Percentiles rank a stretch among this genome's conserved stretches.
Conservation (phyloP, 331 rosid species). For the Quercus phellos region DNA sequence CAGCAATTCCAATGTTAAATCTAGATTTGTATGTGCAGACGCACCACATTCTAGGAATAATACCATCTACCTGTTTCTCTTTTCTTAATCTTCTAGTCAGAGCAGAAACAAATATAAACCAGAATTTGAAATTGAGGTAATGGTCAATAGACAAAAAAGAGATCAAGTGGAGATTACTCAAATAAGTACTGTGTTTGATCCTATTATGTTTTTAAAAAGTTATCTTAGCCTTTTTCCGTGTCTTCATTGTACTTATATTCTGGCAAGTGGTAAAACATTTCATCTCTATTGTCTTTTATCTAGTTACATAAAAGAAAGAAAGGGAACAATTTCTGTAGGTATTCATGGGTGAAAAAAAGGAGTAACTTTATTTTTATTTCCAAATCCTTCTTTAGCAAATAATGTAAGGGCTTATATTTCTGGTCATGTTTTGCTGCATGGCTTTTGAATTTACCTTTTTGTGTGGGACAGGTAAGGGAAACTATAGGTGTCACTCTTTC, state of each 20-base stretch:
- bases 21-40: not conserved
- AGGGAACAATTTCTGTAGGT: not conserved
- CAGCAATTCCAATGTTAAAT: not conserved
- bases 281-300: not conserved
- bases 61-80: not conserved
- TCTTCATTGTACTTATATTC: conserved; percentile 1
- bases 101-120: not conserved
- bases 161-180: not conserved
- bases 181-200: not conserved
- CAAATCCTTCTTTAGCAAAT: not conserved
- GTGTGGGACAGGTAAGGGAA: conserved; percentile 74
- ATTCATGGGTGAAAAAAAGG: not conserved
- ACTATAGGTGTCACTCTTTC: conserved; percentile 88
- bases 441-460: conserved; percentile 16
- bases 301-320: not conserved
- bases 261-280: not conserved
- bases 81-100: not conserved
- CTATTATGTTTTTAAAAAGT: not conserved
- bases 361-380: not conserved
- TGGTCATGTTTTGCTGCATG: not conserved
- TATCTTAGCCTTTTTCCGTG: not conserved
- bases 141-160: not conserved
- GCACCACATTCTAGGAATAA: not conserved
- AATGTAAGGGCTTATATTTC: not conserved
- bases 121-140: not conserved